Percentiles rank a stretch among this genome's conserved stretches.
Evolutionary conservation across 75 land plant genomes (phyloP).

Genomic region (Cryptomeria japonica): DNA sequence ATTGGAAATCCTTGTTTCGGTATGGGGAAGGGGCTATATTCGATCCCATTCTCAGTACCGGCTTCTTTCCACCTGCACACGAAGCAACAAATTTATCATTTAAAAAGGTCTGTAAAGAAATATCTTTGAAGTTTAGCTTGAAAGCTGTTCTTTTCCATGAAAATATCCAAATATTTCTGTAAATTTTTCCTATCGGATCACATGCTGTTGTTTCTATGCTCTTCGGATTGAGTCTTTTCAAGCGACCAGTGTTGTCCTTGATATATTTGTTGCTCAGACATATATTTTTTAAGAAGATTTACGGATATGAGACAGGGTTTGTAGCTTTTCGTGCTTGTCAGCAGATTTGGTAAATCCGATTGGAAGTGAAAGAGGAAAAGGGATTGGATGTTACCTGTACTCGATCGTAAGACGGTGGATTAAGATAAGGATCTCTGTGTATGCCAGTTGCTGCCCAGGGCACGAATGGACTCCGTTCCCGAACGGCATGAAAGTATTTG

Average conservation of each 20-base stretch:
- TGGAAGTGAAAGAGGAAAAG: not conserved
- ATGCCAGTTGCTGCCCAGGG: slow-evolving; percentile 93
- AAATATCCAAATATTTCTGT: too few relatives aligned
- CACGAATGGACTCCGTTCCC: slow-evolving; percentile 90
- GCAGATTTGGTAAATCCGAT: not conserved
- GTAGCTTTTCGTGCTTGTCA: too few relatives aligned
- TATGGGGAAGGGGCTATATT: slow-evolving; percentile 77
- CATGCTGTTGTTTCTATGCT: too few relatives aligned
- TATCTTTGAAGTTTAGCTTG: too few relatives aligned
- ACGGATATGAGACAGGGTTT: too few relatives aligned
- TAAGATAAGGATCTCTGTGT: slow-evolving; percentile 79
- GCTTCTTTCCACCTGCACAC: slow-evolving; percentile 63
- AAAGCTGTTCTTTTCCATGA: too few relatives aligned
- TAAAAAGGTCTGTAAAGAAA: too few relatives aligned
- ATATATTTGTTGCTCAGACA: too few relatives aligned
- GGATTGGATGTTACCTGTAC: slow-evolving; percentile 42
- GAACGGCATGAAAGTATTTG: slow-evolving; percentile 87
- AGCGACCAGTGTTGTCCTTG: too few relatives aligned
- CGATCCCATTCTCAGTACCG: slow-evolving; percentile 49
- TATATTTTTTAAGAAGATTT: too few relatives aligned
- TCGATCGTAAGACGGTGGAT: slow-evolving; percentile 83
- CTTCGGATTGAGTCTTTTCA: too few relatives aligned
- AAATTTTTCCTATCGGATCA: too few relatives aligned
- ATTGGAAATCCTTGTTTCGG: slow-evolving; percentile 66
- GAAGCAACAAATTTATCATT: not conserved